A percentile compares a stretch with the other conserved stretches of the same genome.
Evolutionary conservation across 306 rosid genomes (phyloP).

Genomic region (Comarum palustre): DNA sequence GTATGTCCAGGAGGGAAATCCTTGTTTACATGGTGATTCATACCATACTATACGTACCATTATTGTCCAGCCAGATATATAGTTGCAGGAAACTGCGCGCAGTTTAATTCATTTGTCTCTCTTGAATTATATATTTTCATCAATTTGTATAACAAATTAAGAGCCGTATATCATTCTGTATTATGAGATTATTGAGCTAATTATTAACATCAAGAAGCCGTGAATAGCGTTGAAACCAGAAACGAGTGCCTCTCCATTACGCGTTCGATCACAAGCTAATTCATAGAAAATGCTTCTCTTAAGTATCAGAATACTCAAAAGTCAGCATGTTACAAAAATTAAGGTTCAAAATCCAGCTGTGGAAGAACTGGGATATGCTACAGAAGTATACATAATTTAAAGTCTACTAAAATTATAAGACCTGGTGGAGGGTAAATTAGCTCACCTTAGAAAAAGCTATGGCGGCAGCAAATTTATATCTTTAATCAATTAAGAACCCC

Average conservation of each 20-base stretch:
- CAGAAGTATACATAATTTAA: not conserved
- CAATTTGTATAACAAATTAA: not conserved
- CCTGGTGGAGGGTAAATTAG: not conserved
- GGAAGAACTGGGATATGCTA: not conserved
- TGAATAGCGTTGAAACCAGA: not conserved
- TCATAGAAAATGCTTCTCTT: not conserved
- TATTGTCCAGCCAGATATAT: not conserved
- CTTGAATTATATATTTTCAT: not conserved
- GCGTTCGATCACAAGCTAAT: not conserved
- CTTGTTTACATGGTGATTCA: conserved; percentile 1
- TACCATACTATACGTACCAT: not conserved
- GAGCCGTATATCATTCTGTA: not conserved
- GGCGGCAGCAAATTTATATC: not conserved
- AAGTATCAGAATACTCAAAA: not conserved
- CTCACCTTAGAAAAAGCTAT: not conserved
- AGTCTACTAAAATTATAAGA: not conserved
- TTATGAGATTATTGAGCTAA: not conserved
- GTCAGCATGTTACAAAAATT: not conserved
- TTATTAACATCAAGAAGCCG: not conserved
- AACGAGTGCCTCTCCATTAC: conserved; percentile 2
- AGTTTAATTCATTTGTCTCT: not conserved
- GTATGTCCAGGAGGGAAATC: not conserved
- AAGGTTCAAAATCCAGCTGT: not conserved
- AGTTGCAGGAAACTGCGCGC: not conserved
- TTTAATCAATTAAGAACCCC: not conserved